These are phyloP conservation scores for Chaetoscypha palmicola DNA, from an alignment of 2,329 filamentous ascomycete species.

Conservation along the genomic window DNA sequence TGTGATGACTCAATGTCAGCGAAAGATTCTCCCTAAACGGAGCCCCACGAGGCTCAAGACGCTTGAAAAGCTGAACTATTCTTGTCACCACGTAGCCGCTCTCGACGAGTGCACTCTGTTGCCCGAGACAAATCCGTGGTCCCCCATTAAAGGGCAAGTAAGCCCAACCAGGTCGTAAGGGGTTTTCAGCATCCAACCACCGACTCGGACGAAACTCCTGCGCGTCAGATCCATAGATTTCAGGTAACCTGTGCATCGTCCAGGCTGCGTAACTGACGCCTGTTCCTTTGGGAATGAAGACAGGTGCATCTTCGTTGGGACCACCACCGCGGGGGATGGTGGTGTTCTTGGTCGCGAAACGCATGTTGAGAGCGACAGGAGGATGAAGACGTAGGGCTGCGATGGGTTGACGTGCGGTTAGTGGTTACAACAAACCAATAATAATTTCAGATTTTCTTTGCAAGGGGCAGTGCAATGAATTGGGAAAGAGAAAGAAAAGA, in stretches of 20 bases:
- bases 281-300: conserved; percentile 25
- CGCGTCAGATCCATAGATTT: conserved; percentile 32
- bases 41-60: no score
- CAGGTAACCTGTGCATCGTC: conserved; percentile 27
- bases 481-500: no score
- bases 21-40: no score
- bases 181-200: conserved; percentile 29
- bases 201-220: conserved; percentile 31
- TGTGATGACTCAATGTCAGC: no score
- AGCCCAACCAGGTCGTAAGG: conserved; percentile 38
- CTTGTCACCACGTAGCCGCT: no score
- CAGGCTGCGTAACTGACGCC: conserved; percentile 24
- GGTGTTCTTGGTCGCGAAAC: conserved; percentile 39
- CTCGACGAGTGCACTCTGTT: no score
- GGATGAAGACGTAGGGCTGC: conserved; percentile 48
- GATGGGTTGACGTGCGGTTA: no score
- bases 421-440: no score
- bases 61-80: no score
- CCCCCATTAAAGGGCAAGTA: not conserved
- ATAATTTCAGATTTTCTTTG: no score
- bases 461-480: no score
- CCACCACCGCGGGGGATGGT: conserved; percentile 31
- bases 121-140: not conserved
- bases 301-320: conserved; percentile 22
- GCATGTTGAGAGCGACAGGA: conserved; percentile 47